These are phyloP conservation scores for Piromyces finnis DNA, from an alignment of 192 early-diverging fungal species.

Conservation along the genomic window DNA sequence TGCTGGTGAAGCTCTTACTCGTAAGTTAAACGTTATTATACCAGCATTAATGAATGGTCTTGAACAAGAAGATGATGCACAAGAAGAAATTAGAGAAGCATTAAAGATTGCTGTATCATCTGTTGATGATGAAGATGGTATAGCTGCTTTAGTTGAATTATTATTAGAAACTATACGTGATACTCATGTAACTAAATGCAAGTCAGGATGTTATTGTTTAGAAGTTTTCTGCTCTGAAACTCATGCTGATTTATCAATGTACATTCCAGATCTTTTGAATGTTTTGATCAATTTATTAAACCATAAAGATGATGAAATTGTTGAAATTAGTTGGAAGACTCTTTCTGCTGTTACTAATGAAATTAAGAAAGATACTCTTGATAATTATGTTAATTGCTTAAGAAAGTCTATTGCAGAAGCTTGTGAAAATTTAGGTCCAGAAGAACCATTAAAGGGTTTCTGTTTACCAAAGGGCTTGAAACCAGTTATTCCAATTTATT, in stretches of 20 bases:
- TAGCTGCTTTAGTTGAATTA: conserved; percentile 58
- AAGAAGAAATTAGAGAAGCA: conserved; percentile 52
- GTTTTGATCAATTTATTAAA: conserved; percentile 55
- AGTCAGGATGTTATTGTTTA: conserved; percentile 40
- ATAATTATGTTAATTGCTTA: conserved; percentile 51
- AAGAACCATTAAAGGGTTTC: conserved; percentile 54
- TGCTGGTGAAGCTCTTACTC: conserved; percentile 67
- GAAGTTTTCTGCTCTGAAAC: conserved; percentile 45
- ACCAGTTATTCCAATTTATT: conserved; percentile 77
- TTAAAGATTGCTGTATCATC: conserved; percentile 49
- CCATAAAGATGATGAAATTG: conserved; percentile 27
- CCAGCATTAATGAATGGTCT: conserved; percentile 64
- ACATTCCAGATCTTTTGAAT: conserved; percentile 66
- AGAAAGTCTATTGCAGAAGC: conserved; percentile 44
- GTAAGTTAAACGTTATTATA: conserved; percentile 63
- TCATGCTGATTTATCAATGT: conserved; percentile 35
- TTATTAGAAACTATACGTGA: conserved; percentile 54
- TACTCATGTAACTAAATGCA: conserved; percentile 23
- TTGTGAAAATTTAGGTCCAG: conserved; percentile 8
- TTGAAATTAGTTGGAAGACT: conserved; percentile 58
- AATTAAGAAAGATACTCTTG: conserved; percentile 75
- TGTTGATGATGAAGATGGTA: conserved; percentile 66
- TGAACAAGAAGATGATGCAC: conserved; percentile 39
- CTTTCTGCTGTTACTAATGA: conserved; percentile 63
- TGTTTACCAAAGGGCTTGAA: conserved; percentile 81